Percentiles rank a stretch among this genome's conserved stretches.
Evolutionary conservation across 163 green algal species (phyloP).

Genomic region (Scenedesmus sp.): DNA sequence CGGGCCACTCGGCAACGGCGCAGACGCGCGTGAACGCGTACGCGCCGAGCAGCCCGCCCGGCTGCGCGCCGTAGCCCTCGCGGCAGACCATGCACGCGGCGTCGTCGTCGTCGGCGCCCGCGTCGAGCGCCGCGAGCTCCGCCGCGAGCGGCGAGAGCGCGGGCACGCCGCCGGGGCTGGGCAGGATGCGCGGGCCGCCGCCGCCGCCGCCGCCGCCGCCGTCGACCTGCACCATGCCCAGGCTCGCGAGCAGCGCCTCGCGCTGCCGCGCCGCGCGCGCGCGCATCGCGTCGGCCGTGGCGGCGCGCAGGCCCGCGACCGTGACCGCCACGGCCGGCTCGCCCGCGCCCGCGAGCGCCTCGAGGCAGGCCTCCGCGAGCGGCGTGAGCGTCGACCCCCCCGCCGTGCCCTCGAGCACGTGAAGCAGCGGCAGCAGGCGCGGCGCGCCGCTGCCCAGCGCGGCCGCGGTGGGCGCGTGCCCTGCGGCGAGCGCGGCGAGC

Average conservation of each 20-base stretch:
- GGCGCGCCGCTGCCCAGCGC: slow-evolving; percentile 9
- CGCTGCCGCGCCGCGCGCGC: slow-evolving; percentile 52
- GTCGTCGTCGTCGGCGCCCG: slow-evolving; percentile 51
- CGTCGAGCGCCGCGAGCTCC: slow-evolving; percentile 48
- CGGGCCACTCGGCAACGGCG: slow-evolving; percentile 25
- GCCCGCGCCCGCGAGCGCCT: slow-evolving; percentile 46
- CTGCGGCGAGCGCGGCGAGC: slow-evolving; percentile 48
- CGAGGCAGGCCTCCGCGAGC: slow-evolving; percentile 62
- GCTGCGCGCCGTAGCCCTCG: slow-evolving; percentile 64
- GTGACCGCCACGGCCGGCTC: slow-evolving; percentile 3
- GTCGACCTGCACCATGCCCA: slow-evolving; percentile 39
- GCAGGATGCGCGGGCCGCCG: slow-evolving; percentile 19
- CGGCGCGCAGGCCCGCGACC: slow-evolving; percentile 51
- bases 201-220: not conserved
- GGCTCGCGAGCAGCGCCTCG: slow-evolving; percentile 57
- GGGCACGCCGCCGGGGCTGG: slow-evolving; percentile 36
- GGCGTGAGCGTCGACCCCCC: slow-evolving; percentile 49
- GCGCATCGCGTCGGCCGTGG: slow-evolving; percentile 49
- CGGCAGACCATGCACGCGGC: slow-evolving; percentile 69
- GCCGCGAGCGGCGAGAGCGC: slow-evolving; percentile 41
- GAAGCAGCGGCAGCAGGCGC: slow-evolving; percentile 62
- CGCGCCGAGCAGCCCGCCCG: slow-evolving; percentile 56
- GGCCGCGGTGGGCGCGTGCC: slow-evolving; percentile 45
- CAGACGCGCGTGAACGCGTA: slow-evolving; percentile 61
- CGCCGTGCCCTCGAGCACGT: slow-evolving; percentile 62